phyloP scores from a whole-genome alignment of 345 rosid genomes.

The Populus nigra region DNA sequence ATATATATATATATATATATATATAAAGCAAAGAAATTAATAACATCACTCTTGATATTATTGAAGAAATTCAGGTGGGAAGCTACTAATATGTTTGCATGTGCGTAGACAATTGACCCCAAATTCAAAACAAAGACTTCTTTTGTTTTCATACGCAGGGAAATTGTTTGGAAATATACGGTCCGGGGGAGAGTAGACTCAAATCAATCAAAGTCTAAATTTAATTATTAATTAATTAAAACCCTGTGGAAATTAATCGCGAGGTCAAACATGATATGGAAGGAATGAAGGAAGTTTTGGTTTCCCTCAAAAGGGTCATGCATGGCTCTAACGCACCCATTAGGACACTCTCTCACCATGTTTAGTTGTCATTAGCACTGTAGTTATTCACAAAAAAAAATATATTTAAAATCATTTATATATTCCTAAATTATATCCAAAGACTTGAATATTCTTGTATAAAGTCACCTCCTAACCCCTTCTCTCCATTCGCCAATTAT shows the following conservation, averaged over 20 bases:
- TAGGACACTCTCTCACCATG: background rate
- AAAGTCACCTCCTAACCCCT: constrained; percentile 5
- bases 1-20: too few relatives aligned
- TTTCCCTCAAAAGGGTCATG: constrained; percentile 25
- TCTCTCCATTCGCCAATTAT: background rate
- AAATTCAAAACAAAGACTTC: background rate
- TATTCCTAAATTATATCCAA: background rate
- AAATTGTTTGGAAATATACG: background rate
- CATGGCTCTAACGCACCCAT: constrained; percentile 22
- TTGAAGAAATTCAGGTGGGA: too few relatives aligned
- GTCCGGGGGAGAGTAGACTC: background rate
- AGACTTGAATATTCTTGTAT: background rate
- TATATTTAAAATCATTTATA: background rate
- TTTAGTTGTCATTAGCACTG: background rate
- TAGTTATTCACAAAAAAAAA: background rate
- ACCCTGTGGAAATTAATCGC: background rate
- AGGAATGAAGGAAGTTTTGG: constrained; percentile 14
- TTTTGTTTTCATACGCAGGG: background rate
- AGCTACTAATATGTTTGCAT: background rate
- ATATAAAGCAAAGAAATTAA: too few relatives aligned
- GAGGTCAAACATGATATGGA: background rate
- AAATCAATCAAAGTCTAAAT: background rate
- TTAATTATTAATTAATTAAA: background rate
- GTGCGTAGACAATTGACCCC: background rate
- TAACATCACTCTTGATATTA: too few relatives aligned